Evolutionary conservation across 768 basidiomycete genomes (phyloP).

Genomic region (Tylopilus plumbeoviolaceoides): DNA sequence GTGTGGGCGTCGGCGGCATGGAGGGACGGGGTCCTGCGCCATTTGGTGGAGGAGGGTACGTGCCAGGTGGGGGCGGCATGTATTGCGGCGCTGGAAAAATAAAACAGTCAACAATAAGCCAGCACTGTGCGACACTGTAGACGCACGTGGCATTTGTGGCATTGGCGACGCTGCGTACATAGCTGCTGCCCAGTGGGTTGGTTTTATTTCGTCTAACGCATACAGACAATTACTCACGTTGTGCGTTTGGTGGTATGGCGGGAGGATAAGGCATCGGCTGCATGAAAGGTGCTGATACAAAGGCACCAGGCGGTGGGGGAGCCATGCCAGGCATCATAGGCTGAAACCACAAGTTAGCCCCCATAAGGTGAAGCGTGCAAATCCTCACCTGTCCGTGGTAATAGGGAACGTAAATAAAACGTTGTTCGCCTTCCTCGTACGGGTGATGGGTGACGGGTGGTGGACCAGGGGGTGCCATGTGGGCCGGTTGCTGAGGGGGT

Average conservation of each 20-base stretch:
- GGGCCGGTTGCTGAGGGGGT: constrained; percentile 61
- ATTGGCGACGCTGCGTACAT: constrained; percentile 82
- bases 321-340: constrained; percentile 86
- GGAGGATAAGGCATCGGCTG: constrained; percentile 83
- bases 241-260: constrained; percentile 73
- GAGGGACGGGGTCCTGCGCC: constrained; percentile 77
- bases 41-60: constrained; percentile 75
- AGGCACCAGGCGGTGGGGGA: constrained; percentile 74
- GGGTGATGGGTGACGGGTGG: constrained; percentile 69
- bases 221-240: constrained; percentile 25
- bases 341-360: constrained; percentile 30
- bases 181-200: constrained; percentile 40
- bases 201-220: neutral
- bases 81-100: constrained; percentile 57
- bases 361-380: neutral
- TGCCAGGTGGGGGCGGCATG: constrained; percentile 74
- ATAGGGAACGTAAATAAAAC: constrained; percentile 75
- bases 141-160: constrained; percentile 86
- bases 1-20: constrained; percentile 90
- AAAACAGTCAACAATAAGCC: constrained; percentile 5
- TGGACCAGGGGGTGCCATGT: constrained; percentile 63
- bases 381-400: constrained; percentile 70
- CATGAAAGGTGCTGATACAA: constrained; percentile 80
- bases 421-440: constrained; percentile 74
- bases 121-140: neutral